phyloP scores from a whole-genome alignment of 1,284 basidiomycete genomes.

The Trametes versicolor region DNA sequence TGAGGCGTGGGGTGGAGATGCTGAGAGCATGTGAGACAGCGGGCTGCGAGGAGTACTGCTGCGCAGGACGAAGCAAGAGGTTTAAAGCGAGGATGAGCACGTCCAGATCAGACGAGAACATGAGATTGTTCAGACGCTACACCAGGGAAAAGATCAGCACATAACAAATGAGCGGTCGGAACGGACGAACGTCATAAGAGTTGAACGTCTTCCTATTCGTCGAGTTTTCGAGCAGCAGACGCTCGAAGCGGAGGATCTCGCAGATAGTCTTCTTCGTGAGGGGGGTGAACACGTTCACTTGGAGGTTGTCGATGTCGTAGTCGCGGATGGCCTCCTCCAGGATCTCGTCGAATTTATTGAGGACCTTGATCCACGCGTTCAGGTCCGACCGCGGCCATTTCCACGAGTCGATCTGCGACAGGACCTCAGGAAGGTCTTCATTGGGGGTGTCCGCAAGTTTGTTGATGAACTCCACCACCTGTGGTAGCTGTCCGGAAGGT shows the following conservation, averaged over 20 bases:
- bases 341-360: constrained; percentile 94
- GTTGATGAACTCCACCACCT: constrained; percentile 78
- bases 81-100: constrained; percentile 88
- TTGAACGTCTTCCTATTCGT: constrained; percentile 97
- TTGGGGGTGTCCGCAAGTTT: constrained; percentile 71
- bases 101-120: constrained; percentile 91
- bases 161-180: constrained; percentile 18
- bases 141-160: constrained; percentile 23
- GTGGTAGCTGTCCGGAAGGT: constrained; percentile 65
- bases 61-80: constrained; percentile 90
- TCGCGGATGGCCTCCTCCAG: constrained; percentile 85
- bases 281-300: constrained; percentile 84
- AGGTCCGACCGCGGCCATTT: constrained; percentile 97
- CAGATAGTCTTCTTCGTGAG: constrained; percentile 81
- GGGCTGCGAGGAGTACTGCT: constrained; percentile 91
- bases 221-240: constrained; percentile 95
- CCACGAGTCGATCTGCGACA: constrained; percentile 82
- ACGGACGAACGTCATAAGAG: constrained; percentile 90
- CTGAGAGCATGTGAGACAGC: constrained; percentile 80
- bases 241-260: constrained; percentile 89
- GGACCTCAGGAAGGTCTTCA: constrained; percentile 70
- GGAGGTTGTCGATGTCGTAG: constrained; percentile 87
- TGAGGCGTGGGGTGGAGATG: constrained; percentile 78
- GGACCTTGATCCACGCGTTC: constrained; percentile 94
- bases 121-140: constrained; percentile 89